These are phyloP conservation scores for Verruconis gallopava DNA, from an alignment of 2,329 filamentous ascomycete genomes.

Conservation along the genomic window DNA sequence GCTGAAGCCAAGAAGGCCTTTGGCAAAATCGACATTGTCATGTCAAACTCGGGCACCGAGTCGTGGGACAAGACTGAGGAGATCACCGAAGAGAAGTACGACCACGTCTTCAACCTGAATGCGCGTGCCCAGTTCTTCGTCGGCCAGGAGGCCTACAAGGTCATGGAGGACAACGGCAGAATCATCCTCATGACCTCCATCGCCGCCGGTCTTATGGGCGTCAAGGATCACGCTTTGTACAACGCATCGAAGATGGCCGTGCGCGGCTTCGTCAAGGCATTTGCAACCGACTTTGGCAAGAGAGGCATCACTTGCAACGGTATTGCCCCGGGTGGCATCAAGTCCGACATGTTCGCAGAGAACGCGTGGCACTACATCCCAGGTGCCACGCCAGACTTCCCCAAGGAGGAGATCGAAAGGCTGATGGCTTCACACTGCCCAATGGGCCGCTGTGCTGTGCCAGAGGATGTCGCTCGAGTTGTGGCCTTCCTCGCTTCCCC, in stretches of 20 bases:
- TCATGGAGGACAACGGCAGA: constrained; percentile 55
- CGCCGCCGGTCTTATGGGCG: constrained; percentile 51
- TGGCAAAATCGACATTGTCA: constrained; percentile 35
- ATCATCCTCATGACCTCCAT: constrained; percentile 66
- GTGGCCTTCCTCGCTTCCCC: constrained; percentile 28
- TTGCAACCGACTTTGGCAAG: constrained; percentile 57
- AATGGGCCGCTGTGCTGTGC: constrained; percentile 34
- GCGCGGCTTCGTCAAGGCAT: constrained; percentile 58
- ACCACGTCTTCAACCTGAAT: constrained; percentile 58
- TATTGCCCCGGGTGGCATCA: constrained; percentile 59
- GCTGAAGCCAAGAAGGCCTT: constrained; percentile 30
- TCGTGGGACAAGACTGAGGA: constrained; percentile 56
- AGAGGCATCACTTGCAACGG: constrained; percentile 59
- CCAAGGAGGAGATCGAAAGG: constrained; percentile 36
- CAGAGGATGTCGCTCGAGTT: constrained; percentile 31
- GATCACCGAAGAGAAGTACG: constrained; percentile 56
- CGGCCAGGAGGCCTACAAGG: constrained; percentile 59
- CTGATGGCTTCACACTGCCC: constrained; percentile 39
- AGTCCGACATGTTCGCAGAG: constrained; percentile 64
- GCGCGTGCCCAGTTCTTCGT: constrained; percentile 65
- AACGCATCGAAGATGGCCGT: constrained; percentile 60
- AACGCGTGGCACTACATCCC: constrained; percentile 44
- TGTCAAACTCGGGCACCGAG: constrained; percentile 47
- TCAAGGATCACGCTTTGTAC: constrained; percentile 60
- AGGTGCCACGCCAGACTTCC: constrained; percentile 34